Evolutionary conservation across 306 rosid species (phyloP).

Genomic region (Astragalus glycyphyllos): DNA sequence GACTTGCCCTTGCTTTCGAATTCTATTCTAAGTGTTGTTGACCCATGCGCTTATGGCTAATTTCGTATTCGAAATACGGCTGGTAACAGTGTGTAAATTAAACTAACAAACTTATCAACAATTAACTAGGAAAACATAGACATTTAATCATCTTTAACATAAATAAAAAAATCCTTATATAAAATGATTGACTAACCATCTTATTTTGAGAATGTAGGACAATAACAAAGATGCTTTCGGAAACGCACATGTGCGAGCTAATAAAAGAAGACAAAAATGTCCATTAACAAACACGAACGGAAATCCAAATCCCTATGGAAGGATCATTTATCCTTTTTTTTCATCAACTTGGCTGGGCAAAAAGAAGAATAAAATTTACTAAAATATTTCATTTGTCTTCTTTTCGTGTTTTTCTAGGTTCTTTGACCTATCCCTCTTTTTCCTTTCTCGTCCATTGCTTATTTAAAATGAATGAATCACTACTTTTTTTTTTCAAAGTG

Average conservation of each 20-base stretch:
- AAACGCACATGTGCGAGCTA: conserved; percentile 43
- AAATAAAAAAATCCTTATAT: no score
- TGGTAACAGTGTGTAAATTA: no score
- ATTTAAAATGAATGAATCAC: background rate
- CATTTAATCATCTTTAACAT: no score
- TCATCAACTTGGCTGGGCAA: conserved; percentile 39
- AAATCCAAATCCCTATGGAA: conserved; percentile 55
- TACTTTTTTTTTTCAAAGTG: no score
- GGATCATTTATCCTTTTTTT: conserved; percentile 35
- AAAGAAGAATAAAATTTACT: conserved; percentile 12
- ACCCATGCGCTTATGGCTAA: no score
- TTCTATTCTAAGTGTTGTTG: no score
- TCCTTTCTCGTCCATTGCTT: conserved; percentile 3
- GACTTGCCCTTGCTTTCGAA: no score
- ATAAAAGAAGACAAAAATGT: conserved; percentile 47
- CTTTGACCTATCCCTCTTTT: conserved; percentile 38
- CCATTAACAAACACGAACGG: conserved; percentile 39
- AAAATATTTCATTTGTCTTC: conserved; percentile 1
- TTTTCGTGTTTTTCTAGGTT: conserved; percentile 29
- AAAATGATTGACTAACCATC: no score
- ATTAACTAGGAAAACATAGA: no score
- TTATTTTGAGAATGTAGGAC: no score
- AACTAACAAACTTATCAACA: no score
- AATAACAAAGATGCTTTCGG: conserved; percentile 40
- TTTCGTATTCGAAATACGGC: no score